Percentiles rank a stretch among this genome's conserved stretches.
Conservation (phyloP, 2,329 filamentous ascomycete genomes). For the Didymella sp. region DNA sequence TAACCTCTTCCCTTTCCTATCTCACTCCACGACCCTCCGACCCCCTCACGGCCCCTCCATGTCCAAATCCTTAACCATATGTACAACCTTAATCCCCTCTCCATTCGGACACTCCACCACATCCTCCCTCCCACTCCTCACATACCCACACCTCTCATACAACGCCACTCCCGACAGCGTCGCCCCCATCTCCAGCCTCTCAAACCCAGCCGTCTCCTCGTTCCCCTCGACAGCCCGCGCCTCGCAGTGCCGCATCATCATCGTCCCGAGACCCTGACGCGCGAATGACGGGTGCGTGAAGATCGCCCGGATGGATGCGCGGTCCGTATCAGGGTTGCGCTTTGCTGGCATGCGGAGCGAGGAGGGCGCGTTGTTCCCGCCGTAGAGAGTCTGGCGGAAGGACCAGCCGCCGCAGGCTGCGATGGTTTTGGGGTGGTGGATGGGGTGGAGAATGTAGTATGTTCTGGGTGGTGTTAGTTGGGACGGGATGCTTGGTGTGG, state of each 20-base stretch:
- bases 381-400: conserved; percentile 46
- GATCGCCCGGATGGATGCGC: conserved; percentile 47
- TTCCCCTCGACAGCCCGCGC: conserved; percentile 30
- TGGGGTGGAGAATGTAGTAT: conserved; percentile 46
- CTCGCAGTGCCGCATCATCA: conserved; percentile 50
- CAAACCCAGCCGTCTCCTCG: conserved; percentile 31
- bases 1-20: background rate
- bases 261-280: conserved; percentile 43
- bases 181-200: conserved; percentile 45
- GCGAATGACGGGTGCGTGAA: conserved; percentile 44
- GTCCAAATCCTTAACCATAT: conserved; percentile 44
- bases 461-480: conserved; percentile 25
- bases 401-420: conserved; percentile 49
- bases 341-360: conserved; percentile 39
- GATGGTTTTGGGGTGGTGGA: conserved; percentile 28
- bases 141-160: conserved; percentile 48
- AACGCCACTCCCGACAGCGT: conserved; percentile 45
- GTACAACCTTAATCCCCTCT: conserved; percentile 41
- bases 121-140: conserved; percentile 44
- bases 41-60: background rate
- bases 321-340: conserved; percentile 37
- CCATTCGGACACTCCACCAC: conserved; percentile 45
- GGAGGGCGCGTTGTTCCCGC: conserved; percentile 43
- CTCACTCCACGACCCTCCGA: background rate
- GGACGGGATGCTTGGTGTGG: no score